Conservation (phyloP, 2,329 filamentous ascomycete species). For the Clonostachys rhizophaga region DNA sequence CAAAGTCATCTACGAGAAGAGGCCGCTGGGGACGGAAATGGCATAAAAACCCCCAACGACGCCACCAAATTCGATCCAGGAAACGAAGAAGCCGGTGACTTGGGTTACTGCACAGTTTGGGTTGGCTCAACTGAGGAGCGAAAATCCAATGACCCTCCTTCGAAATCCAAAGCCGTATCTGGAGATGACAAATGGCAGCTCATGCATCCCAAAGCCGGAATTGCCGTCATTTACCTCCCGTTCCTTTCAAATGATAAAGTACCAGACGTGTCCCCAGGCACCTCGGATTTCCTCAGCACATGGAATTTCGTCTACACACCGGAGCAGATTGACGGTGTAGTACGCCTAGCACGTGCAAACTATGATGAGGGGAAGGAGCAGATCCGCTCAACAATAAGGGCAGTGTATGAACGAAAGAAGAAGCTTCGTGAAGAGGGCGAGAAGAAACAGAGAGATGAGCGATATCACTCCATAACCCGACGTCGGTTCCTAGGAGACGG, state of each 20-base stretch:
- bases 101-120: constrained; percentile 94
- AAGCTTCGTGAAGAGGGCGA: constrained; percentile 54
- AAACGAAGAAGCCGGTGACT: constrained; percentile 47
- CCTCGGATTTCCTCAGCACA: constrained; percentile 83
- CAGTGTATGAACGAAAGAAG: constrained; percentile 92
- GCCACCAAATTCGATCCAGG: constrained; percentile 32
- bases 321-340: constrained; percentile 81
- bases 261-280: constrained; percentile 75
- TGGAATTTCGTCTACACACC: constrained; percentile 98
- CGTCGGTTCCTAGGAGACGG: constrained; percentile 53
- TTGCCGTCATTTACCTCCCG: constrained; percentile 87
- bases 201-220: constrained; percentile 73
- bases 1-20: constrained; percentile 24
- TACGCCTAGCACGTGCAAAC: constrained; percentile 79
- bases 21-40: constrained; percentile 13
- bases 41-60: constrained; percentile 15
- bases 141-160: constrained; percentile 48
- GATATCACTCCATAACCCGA: constrained; percentile 40
- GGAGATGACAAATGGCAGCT: constrained; percentile 62
- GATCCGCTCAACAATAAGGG: constrained; percentile 73
- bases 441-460: constrained; percentile 26
- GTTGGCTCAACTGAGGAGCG: constrained; percentile 79
- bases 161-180: constrained; percentile 46
- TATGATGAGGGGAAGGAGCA: constrained; percentile 78
- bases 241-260: constrained; percentile 79